phyloP scores from a whole-genome alignment of 2,329 filamentous ascomycete genomes.

The Beauveria asiatica region DNA sequence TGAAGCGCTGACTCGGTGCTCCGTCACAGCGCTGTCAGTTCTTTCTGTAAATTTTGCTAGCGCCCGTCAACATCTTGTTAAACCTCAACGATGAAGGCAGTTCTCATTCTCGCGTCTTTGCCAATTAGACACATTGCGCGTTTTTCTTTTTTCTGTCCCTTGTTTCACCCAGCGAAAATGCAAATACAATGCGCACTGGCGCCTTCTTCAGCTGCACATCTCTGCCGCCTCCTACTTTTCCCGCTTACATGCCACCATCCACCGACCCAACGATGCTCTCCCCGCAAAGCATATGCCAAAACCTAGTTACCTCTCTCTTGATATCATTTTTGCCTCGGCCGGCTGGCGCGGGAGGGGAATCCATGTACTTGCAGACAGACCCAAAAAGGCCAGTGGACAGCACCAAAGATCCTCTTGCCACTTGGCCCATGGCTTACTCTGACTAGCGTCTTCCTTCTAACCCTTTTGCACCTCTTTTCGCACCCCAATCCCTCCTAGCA shows the following conservation, averaged over 20 bases:
- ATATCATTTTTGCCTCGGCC: background rate
- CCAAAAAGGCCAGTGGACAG: no score
- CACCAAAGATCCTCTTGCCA: background rate
- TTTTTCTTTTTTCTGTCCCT: no score
- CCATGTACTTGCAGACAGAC: background rate
- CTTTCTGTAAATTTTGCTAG: background rate
- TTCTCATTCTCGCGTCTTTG: background rate
- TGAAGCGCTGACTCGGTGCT: no score
- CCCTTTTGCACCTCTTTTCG: background rate
- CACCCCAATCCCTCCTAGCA: background rate
- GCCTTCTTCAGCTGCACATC: background rate
- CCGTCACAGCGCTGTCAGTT: no score
- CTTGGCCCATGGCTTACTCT: background rate
- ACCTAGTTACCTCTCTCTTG: background rate
- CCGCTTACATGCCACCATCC: background rate
- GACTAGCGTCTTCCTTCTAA: background rate
- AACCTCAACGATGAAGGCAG: background rate
- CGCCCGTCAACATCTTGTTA: no score
- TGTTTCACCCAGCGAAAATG: background rate
- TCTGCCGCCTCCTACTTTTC: background rate
- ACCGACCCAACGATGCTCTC: background rate
- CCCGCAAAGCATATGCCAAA: constrained; percentile 6
- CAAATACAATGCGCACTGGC: background rate
- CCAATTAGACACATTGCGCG: background rate
- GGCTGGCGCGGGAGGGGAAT: background rate